phyloP scores from a whole-genome alignment of 306 rosid species.

The Potentilla sterilis region DNA sequence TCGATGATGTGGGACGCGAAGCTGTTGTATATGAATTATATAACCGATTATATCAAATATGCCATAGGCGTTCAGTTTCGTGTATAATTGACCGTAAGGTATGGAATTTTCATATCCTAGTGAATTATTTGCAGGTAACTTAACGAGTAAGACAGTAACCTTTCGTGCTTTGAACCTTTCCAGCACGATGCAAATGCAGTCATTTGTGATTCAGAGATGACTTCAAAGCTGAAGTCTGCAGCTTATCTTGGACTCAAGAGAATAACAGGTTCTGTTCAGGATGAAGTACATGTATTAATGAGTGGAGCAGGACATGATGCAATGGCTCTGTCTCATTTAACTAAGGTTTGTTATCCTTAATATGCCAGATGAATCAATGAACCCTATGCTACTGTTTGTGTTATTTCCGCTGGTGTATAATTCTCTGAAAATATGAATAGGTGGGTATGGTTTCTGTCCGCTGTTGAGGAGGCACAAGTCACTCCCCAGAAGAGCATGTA shows the following conservation, averaged over 20 bases:
- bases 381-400: too few species aligned
- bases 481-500: too few species aligned
- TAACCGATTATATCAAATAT: slow-evolving; percentile 62
- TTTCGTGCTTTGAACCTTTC: slow-evolving; percentile 4
- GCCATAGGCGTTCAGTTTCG: slow-evolving; percentile 80
- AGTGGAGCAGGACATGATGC: slow-evolving; percentile 99
- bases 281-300: slow-evolving; percentile 69
- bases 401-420: too few species aligned
- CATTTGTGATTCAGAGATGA: slow-evolving; percentile 71
- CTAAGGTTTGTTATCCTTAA: too few species aligned
- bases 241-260: slow-evolving; percentile 62
- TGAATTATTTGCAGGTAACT: slow-evolving; percentile 5
- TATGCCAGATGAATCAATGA: too few species aligned
- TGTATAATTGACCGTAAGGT: slow-evolving; percentile 85
- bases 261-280: slow-evolving; percentile 69
- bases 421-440: too few species aligned
- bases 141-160: not conserved
- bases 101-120: slow-evolving; percentile 13
- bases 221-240: slow-evolving; percentile 67
- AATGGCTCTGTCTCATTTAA: slow-evolving; percentile 88
- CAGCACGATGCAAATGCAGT: slow-evolving; percentile 96
- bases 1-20: slow-evolving; percentile 83
- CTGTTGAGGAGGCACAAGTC: too few species aligned
- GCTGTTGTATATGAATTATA: slow-evolving; percentile 79
- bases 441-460: too few species aligned